phyloP scores from a whole-genome alignment of 176 grass and related monocot genomes.

The Bonia amplexicaulis region DNA sequence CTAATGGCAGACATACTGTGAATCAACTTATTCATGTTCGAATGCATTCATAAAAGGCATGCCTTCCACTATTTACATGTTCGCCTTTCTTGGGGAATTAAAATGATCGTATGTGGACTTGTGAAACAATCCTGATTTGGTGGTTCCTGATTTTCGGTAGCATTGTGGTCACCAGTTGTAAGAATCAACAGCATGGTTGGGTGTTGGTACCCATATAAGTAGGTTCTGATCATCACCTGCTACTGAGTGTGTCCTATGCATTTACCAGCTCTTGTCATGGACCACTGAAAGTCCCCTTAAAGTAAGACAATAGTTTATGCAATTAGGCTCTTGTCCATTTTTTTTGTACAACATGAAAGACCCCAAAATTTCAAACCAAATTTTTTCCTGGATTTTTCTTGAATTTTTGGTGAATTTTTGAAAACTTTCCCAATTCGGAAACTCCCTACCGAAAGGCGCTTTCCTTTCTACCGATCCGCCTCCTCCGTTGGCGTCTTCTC shows the following conservation, averaged over 20 bases:
- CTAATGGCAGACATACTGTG: not conserved
- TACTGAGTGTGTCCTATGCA: not conserved
- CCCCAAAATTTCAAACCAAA: too few relatives aligned
- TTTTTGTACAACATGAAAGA: too few relatives aligned
- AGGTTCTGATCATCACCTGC: not conserved
- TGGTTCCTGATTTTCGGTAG: not conserved
- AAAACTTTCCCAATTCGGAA: too few relatives aligned
- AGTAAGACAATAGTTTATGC: not conserved
- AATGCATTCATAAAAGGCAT: not conserved
- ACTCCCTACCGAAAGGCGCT: too few relatives aligned
- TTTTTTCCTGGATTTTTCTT: too few relatives aligned
- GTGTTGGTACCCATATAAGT: not conserved
- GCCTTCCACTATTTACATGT: not conserved
- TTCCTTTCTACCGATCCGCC: too few relatives aligned
- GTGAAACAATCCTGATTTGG: not conserved
- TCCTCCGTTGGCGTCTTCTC: too few relatives aligned
- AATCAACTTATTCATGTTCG: not conserved
- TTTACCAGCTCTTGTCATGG: slow-evolving; percentile 15
- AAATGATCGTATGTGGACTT: not conserved
- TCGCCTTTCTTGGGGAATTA: not conserved
- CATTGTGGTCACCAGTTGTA: not conserved
- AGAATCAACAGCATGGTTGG: not conserved
- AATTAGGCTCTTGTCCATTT: not conserved
- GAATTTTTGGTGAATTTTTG: too few relatives aligned
- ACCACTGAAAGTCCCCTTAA: not conserved